These are phyloP conservation scores for Fragilariopsis cylindrus DNA, from an alignment of 108 stramenopile species.

Conservation along the genomic window DNA sequence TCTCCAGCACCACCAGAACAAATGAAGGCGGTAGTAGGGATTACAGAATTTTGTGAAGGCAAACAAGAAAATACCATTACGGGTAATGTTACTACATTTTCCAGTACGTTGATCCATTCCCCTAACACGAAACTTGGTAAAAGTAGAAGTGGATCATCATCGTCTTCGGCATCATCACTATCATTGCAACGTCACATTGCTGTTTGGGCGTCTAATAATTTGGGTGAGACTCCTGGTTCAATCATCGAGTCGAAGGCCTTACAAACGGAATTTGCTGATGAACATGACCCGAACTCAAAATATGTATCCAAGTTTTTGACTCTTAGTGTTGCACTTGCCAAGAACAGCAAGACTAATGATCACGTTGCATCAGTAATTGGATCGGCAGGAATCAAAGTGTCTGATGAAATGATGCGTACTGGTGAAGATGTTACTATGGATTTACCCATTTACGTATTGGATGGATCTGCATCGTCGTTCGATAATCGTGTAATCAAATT, in stretches of 20 bases:
- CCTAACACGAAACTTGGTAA: constrained; percentile 8
- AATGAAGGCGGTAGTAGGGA: constrained; percentile 24
- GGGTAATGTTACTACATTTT: constrained; percentile 11
- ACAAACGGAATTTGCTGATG: neutral
- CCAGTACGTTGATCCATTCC: constrained; percentile 15
- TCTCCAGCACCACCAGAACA: constrained; percentile 12
- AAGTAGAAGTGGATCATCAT: neutral
- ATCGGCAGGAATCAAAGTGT: neutral
- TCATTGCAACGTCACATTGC: constrained; percentile 20
- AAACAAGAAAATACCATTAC: neutral
- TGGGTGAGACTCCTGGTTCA: constrained; percentile 15
- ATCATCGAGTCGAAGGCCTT: constrained; percentile 10
- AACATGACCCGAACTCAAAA: constrained; percentile 8
- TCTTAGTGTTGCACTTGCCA: constrained; percentile 21
- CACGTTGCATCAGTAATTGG: constrained; percentile 1
- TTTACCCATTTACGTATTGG: neutral
- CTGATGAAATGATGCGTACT: constrained; percentile 4
- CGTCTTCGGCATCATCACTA: neutral
- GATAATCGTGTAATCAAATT: neutral
- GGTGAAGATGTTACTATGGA: neutral
- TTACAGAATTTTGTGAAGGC: neutral
- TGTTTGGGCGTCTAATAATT: constrained; percentile 23
- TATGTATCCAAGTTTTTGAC: constrained; percentile 12
- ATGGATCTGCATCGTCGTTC: neutral
- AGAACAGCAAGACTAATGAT: constrained; percentile 2